Evolutionary conservation across 1,284 basidiomycete genomes (phyloP), one percentile per base, ranked within the genome.

Genomic region (Earliella scabrosa): DNA sequence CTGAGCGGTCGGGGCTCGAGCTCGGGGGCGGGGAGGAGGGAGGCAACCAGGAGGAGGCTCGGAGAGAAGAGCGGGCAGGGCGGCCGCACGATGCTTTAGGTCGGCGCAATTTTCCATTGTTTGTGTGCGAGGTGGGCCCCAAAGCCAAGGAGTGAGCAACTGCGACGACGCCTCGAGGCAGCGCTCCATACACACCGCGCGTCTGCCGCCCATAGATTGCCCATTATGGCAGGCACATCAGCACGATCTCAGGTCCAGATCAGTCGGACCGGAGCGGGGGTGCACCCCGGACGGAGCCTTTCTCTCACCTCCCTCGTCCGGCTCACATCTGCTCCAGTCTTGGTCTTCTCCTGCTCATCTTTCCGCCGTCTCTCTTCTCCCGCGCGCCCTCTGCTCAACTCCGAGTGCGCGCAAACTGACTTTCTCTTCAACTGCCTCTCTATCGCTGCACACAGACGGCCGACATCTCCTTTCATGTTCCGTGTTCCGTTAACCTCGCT

Each of bases 91-190:
- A 20, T 32, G 46, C 54, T 59, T 58, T 52, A 54, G 49, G 31
- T 38, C 45, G 43, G 45, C 50, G 56, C 60, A 58, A 60, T 58
- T 63, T 63, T 63, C 58, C 58, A 58, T 63, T 63, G 61, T 63
- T 63, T 63, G 61, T 60, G 45, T 54, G 47, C 58, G 54, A 55
- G 45, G 20, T n/a, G 54, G 53, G 38, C 49, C 52, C 54, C 60
- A 62, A 62, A 62, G 56, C 48, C 48, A 54, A 57, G 45, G n/a
- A n/a, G n/a, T 16, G 16, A 8, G 13, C n/a, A n/a, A 44, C 4
- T 20, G 20, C 4, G 9, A 7, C 6, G 6, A 45, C 52, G 56
- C 54, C 60, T 57, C 60, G 58, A 59, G 60, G 60, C 60, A 21
- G 47, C 43, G 20, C 50, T 55, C 51, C 48, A 52, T 41, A 54